These are phyloP conservation scores for Pseudogymnoascus sp. DNA, from an alignment of 2,329 filamentous ascomycete genomes.

Conservation along the genomic window DNA sequence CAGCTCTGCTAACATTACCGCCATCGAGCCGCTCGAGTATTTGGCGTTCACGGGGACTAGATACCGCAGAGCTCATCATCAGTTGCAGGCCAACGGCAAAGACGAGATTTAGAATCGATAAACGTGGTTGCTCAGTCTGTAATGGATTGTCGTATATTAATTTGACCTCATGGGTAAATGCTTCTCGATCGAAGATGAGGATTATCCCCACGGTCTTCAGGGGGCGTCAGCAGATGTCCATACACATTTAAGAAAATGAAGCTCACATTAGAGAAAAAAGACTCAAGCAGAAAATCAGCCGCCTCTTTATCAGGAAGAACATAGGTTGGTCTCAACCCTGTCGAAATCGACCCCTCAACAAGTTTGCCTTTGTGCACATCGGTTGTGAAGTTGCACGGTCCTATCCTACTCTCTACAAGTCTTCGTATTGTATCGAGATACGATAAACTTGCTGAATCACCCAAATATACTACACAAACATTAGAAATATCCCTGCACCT, in stretches of 20 bases:
- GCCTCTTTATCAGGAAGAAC: slow-evolving; percentile 9
- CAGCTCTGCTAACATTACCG: slow-evolving; percentile 10
- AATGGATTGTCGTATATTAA: slow-evolving; percentile 13
- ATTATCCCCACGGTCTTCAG: slow-evolving; percentile 9
- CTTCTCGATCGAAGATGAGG: slow-evolving; percentile 8
- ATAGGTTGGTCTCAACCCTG: neutral
- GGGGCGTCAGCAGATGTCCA: neutral
- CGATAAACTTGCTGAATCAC: slow-evolving; percentile 24
- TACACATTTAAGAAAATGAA: neutral
- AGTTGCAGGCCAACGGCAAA: slow-evolving; percentile 16
- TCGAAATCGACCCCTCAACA: too few relatives aligned
- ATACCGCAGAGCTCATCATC: slow-evolving; percentile 5
- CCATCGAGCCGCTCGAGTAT: slow-evolving; percentile 13
- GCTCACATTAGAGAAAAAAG: slow-evolving; percentile 11
- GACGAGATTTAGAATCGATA: slow-evolving; percentile 16
- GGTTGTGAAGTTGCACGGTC: too few relatives aligned
- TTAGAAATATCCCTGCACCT: neutral
- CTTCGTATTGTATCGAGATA: slow-evolving; percentile 24
- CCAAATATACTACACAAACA: slow-evolving; percentile 20
- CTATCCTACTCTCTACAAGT: slow-evolving; percentile 22
- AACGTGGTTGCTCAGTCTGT: slow-evolving; percentile 11
- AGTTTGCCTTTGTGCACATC: too few relatives aligned
- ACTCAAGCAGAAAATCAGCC: slow-evolving; percentile 6
- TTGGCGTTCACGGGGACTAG: neutral
- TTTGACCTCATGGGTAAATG: neutral